Conservation (phyloP, 176 grass and related monocot genomes). For the Raddia distichophylla region DNA sequence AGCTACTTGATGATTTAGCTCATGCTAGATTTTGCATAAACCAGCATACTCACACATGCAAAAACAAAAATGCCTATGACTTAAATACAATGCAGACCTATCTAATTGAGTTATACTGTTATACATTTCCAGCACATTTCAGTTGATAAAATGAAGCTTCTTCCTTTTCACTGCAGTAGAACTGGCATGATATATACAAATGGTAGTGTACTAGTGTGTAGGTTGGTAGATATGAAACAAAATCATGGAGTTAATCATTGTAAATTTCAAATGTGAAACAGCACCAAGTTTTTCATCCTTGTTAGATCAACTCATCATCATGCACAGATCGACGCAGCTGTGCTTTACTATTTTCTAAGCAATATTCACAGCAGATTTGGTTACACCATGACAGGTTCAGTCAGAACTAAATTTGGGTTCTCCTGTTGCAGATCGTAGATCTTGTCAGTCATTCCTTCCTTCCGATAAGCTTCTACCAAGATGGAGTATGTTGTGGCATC, state of each 20-base stretch:
- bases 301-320: conserved; percentile 33
- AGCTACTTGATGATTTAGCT: not conserved
- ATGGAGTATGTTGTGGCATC: conserved; percentile 62
- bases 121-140: not conserved
- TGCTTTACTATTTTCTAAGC: not conserved
- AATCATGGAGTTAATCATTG: not conserved
- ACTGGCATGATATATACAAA: not conserved
- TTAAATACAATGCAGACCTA: not conserved
- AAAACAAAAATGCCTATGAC: conserved; percentile 1
- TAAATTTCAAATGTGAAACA: not conserved
- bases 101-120: not conserved
- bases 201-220: conserved; percentile 12
- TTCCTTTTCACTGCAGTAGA: not conserved
- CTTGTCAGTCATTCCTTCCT: conserved; percentile 95
- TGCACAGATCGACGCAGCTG: not conserved
- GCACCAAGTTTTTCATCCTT: not conserved
- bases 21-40: not conserved
- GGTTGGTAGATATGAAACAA: conserved; percentile 16
- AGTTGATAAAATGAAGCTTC: conserved; percentile 7
- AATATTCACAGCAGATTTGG: not conserved
- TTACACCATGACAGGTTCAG: conserved; percentile 54
- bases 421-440: conserved; percentile 79
- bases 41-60: not conserved
- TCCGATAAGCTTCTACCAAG: conserved; percentile 80
- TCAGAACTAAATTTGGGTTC: conserved; percentile 48